phyloP scores from a whole-genome alignment of 129 eudicot species.

The Pulicaria dysenterica region DNA sequence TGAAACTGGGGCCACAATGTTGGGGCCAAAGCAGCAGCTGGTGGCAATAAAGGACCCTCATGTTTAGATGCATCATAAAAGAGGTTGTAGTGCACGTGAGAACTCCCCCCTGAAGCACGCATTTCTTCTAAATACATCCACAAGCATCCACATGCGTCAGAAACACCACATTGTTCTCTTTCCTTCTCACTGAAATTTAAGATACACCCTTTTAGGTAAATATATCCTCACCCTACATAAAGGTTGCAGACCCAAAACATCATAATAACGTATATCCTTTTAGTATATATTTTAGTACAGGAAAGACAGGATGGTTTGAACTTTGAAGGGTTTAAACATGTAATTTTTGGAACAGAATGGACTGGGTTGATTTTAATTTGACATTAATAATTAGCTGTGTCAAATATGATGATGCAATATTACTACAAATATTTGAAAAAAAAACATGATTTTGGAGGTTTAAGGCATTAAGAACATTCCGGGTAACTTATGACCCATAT shows the following conservation, averaged over 20 bases:
- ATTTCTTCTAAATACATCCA: slow-evolving; percentile 83
- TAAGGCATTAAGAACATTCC: background rate
- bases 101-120: slow-evolving; percentile 68
- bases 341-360: background rate
- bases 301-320: background rate
- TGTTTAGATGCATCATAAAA: slow-evolving; percentile 76
- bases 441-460: background rate
- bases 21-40: slow-evolving; percentile 99
- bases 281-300: background rate
- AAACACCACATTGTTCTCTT: slow-evolving; percentile 77
- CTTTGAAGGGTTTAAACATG: background rate
- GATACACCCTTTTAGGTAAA: background rate
- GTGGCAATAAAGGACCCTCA: slow-evolving; percentile 82
- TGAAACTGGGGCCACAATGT: slow-evolving; percentile 99
- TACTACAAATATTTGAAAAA: background rate
- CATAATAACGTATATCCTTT: background rate
- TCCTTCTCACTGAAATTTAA: slow-evolving; percentile 76
- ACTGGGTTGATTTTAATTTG: background rate
- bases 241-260: slow-evolving; percentile 11
- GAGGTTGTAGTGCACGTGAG: slow-evolving; percentile 82
- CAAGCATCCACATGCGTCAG: slow-evolving; percentile 81
- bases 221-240: background rate
- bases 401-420: background rate
- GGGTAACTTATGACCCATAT: background rate
- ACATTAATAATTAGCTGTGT: background rate